Evolutionary conservation across 148 eudicot genomes (phyloP).

Genomic region (Mesembryanthemum crystallinum): DNA sequence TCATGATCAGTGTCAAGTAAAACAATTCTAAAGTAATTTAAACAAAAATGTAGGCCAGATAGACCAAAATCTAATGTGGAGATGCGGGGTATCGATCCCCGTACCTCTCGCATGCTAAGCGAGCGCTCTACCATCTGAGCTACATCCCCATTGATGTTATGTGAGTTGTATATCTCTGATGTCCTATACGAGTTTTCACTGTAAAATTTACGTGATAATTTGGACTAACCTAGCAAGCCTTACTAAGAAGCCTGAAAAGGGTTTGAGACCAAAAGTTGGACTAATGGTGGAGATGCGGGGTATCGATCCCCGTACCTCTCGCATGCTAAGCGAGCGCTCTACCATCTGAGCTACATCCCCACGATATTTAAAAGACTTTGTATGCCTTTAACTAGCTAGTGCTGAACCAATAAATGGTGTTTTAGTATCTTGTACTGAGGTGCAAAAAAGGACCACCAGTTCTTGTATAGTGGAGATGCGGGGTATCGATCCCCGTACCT

Average conservation of each 20-base stretch:
- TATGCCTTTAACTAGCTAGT: no score
- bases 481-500: slow-evolving; percentile 99
- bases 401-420: neutral
- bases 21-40: no score
- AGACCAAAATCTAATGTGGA: slow-evolving; percentile 26
- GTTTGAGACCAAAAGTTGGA: neutral
- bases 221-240: no score
- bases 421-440: no score
- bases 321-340: slow-evolving; percentile 99
- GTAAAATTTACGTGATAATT: no score
- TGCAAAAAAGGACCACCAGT: no score
- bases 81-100: slow-evolving; percentile 99
- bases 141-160: slow-evolving; percentile 50
- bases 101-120: slow-evolving; percentile 98
- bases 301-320: slow-evolving; percentile 95
- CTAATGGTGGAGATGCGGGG: slow-evolving; percentile 58
- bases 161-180: no score
- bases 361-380: no score
- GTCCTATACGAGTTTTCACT: no score
- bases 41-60: no score
- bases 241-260: neutral
- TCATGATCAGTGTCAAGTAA: no score
- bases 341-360: slow-evolving; percentile 99
- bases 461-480: slow-evolving; percentile 88
- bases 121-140: slow-evolving; percentile 99